phyloP scores from a whole-genome alignment of 2,329 filamentous ascomycete genomes.

The Lachnellula cervina region DNA sequence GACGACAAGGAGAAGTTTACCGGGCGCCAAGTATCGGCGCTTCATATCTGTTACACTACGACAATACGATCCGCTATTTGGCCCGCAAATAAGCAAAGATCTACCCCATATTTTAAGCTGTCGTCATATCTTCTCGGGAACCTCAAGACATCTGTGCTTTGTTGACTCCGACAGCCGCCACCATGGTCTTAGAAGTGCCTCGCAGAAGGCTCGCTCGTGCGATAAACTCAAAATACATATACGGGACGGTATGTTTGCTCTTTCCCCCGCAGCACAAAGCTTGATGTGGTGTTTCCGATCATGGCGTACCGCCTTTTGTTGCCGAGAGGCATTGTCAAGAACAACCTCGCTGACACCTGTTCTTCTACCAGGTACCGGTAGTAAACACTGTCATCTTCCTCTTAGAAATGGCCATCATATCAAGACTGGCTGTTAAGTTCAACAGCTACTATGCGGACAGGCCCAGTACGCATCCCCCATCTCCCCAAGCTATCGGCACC shows the following conservation, averaged over 20 bases:
- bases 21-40: background rate
- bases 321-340: slow-evolving; percentile 3
- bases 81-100: background rate
- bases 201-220: slow-evolving; percentile 58
- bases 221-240: slow-evolving; percentile 69
- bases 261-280: background rate
- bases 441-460: slow-evolving; percentile 90
- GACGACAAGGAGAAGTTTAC: background rate
- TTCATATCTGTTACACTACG: background rate
- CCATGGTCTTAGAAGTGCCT: slow-evolving; percentile 55
- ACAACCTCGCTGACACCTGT: slow-evolving; percentile 20
- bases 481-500: background rate
- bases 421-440: slow-evolving; percentile 78
- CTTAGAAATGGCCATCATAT: slow-evolving; percentile 82
- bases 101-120: background rate
- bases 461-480: slow-evolving; percentile 56
- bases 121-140: slow-evolving; percentile 11
- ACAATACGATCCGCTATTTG: background rate
- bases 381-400: slow-evolving; percentile 80
- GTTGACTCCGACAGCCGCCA: slow-evolving; percentile 14
- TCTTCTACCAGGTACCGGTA: slow-evolving; percentile 60
- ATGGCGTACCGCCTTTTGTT: background rate
- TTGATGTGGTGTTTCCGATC: background rate
- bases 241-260: slow-evolving; percentile 56
- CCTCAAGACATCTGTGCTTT: slow-evolving; percentile 5